Evolutionary conservation across 257 asterid species (phyloP).

Genomic region (Solanum lignicaule): DNA sequence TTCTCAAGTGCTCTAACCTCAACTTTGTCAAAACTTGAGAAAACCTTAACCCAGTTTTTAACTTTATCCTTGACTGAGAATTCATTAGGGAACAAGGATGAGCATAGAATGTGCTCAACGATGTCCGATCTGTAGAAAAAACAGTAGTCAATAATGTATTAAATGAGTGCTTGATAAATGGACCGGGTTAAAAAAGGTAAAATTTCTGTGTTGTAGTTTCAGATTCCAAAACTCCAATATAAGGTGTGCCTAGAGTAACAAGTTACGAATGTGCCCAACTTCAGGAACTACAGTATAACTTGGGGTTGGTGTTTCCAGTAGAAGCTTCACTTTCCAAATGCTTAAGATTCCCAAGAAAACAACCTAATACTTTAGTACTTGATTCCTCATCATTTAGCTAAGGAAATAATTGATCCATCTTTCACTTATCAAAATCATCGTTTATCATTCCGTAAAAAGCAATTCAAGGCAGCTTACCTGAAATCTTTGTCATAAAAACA

Average conservation of each 20-base stretch:
- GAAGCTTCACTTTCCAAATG: not conserved
- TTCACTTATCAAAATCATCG: not conserved
- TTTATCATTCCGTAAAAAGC: not conserved
- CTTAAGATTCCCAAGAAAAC: not conserved
- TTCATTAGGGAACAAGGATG: slow-evolving; percentile 69
- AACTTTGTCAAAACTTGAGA: slow-evolving; percentile 78
- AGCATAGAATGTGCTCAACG: slow-evolving; percentile 65
- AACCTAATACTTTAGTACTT: not conserved
- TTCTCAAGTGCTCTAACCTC: slow-evolving; percentile 96
- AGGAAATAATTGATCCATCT: not conserved
- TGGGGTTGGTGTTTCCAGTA: not conserved
- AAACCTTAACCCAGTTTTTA: slow-evolving; percentile 56
- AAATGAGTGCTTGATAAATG: not conserved
- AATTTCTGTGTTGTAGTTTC: not conserved
- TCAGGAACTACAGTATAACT: not conserved
- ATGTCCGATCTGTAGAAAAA: slow-evolving; percentile 67
- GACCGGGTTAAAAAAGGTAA: not conserved
- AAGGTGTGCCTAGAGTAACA: not conserved
- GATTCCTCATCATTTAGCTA: not conserved
- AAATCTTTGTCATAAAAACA: slow-evolving; percentile 97
- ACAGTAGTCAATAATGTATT: not conserved
- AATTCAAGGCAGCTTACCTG: slow-evolving; percentile 42
- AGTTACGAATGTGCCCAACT: not conserved
- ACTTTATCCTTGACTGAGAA: slow-evolving; percentile 69
- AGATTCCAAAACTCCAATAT: not conserved